phyloP scores from a whole-genome alignment of 495 filamentous ascomycete species.

The Podospora sp. region DNA sequence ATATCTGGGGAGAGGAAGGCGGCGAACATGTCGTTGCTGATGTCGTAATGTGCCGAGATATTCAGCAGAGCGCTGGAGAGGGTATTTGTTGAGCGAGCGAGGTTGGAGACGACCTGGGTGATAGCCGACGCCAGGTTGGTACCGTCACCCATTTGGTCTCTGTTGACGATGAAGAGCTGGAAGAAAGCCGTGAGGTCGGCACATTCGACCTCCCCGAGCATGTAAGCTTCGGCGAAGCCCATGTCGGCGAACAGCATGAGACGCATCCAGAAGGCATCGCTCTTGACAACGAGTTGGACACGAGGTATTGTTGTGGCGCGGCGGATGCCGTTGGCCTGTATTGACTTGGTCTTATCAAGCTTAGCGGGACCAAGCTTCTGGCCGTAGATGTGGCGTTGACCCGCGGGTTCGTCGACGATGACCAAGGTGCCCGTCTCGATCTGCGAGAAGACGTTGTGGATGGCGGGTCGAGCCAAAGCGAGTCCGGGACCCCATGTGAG shows the following conservation, averaged over 20 bases:
- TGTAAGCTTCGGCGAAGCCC: conserved; percentile 74
- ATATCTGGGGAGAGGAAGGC: conserved; percentile 73
- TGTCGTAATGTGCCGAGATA: conserved; percentile 72
- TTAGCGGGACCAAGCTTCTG: conserved; percentile 29
- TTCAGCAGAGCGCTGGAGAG: conserved; percentile 66
- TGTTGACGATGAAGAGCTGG: conserved; percentile 68
- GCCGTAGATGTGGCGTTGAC: conserved; percentile 36
- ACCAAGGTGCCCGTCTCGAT: conserved; percentile 48
- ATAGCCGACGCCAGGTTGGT: conserved; percentile 62
- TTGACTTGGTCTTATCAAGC: conserved; percentile 23
- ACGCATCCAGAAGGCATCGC: conserved; percentile 67
- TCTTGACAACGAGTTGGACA: conserved; percentile 56
- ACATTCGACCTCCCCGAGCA: conserved; percentile 68
- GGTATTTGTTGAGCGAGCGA: conserved; percentile 64
- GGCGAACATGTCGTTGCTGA: conserved; percentile 72
- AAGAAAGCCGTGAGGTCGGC: conserved; percentile 66
- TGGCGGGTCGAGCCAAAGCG: conserved; percentile 40
- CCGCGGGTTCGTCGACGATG: conserved; percentile 43
- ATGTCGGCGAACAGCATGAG: conserved; percentile 68
- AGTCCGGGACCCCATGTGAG: conserved; percentile 45
- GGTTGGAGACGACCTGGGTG: conserved; percentile 50
- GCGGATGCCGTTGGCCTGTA: conserved; percentile 25
- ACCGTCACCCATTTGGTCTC: conserved; percentile 57
- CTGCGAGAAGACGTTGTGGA: conserved; percentile 45
- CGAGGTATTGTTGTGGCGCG: conserved; percentile 30